Conservation (phyloP, 1,139 yeast species). For the Scheffersomyces segobiensis region DNA sequence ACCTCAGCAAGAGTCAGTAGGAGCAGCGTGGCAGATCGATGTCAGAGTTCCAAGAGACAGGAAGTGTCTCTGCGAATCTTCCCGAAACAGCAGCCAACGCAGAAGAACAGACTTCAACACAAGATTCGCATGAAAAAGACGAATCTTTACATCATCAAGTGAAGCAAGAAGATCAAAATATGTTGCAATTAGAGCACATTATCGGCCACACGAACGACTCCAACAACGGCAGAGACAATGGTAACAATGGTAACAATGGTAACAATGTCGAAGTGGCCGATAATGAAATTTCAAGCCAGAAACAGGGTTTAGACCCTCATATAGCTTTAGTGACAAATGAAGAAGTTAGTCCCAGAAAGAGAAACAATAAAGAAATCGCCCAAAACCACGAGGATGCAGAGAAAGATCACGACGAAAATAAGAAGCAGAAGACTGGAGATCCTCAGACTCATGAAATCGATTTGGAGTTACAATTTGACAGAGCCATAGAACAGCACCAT, state of each 20-base stretch:
- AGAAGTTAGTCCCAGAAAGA: slow-evolving; percentile 8
- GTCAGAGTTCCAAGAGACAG: not conserved
- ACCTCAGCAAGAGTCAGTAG: not conserved
- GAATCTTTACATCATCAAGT: not conserved
- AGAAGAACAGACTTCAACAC: not conserved
- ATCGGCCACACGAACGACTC: not conserved
- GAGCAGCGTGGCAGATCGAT: not conserved
- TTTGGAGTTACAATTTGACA: slow-evolving; percentile 8
- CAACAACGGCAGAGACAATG: not conserved
- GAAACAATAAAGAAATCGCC: not conserved
- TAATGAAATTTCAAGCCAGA: not conserved
- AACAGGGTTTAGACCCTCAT: not conserved
- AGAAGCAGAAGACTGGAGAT: slow-evolving; percentile 3
- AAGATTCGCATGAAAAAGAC: not conserved
- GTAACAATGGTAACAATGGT: not conserved
- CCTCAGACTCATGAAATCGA: not conserved
- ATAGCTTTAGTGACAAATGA: not conserved
- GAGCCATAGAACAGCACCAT: slow-evolving; percentile 8
- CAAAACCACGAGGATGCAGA: slow-evolving; percentile 1
- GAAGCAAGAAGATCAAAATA: slow-evolving; percentile 5
- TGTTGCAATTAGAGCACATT: slow-evolving; percentile 7
- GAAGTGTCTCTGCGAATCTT: not conserved
- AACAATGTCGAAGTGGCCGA: not conserved
- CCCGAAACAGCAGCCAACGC: not conserved
- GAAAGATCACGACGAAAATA: slow-evolving; percentile 1